phyloP scores from a whole-genome alignment of 768 basidiomycete species.

The Fomitopsis pulvina region DNA sequence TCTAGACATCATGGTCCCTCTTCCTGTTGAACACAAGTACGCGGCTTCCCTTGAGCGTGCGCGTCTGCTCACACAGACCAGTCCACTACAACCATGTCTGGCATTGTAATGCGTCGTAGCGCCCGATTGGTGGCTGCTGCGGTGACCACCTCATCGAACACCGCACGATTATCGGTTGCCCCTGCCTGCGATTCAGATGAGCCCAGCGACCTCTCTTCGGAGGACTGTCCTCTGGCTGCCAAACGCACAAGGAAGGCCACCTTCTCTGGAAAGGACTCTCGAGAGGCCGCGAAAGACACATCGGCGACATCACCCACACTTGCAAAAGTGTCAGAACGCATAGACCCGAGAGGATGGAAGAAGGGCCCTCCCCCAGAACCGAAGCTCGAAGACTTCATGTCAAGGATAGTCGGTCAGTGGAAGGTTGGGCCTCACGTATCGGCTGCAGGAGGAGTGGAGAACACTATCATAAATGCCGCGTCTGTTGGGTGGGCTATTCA shows the following conservation, averaged over 20 bases:
- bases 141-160: neutral
- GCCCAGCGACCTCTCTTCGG: neutral
- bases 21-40: too few species aligned
- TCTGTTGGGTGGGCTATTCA: slow-evolving; percentile 49
- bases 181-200: neutral
- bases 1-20: too few species aligned
- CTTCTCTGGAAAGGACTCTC: neutral
- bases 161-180: neutral
- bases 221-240: neutral
- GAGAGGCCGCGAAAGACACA: neutral
- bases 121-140: neutral
- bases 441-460: slow-evolving; percentile 73
- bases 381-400: slow-evolving; percentile 23
- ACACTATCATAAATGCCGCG: slow-evolving; percentile 63
- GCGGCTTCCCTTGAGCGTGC: too few species aligned
- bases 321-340: neutral
- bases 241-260: neutral
- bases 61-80: neutral
- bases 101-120: neutral
- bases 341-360: neutral
- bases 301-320: neutral
- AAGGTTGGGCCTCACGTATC: slow-evolving; percentile 85
- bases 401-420: slow-evolving; percentile 32
- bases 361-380: slow-evolving; percentile 10
- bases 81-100: neutral